A percentile compares a stretch with the other conserved stretches of the same genome.
Conservation (phyloP, 2,329 filamentous ascomycete genomes). For the Anisogramma anomala region DNA sequence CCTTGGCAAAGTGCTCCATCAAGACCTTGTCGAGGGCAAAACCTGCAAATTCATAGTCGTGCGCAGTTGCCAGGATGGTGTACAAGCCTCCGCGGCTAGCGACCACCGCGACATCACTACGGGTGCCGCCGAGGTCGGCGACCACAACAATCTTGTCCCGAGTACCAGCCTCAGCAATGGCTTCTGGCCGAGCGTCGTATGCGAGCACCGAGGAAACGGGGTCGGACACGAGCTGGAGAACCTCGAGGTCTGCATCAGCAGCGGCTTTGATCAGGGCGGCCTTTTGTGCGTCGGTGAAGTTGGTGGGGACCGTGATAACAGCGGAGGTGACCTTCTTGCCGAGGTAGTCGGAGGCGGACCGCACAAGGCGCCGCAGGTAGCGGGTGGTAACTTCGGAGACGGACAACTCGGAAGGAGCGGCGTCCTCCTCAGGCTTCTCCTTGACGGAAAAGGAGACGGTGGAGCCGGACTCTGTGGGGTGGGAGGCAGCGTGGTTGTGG, state of each 20-base stretch:
- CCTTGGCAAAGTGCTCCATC: conserved; percentile 95
- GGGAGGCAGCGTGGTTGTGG: conserved; percentile 84
- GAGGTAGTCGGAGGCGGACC: conserved; percentile 80
- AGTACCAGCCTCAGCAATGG: conserved; percentile 33
- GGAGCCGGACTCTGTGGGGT: conserved; percentile 64
- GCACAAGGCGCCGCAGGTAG: conserved; percentile 69
- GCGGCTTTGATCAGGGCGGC: conserved; percentile 67
- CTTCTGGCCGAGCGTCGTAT: conserved; percentile 76
- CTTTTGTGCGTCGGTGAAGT: conserved; percentile 82
- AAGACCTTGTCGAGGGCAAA: conserved; percentile 78
- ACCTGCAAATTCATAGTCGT: conserved; percentile 91
- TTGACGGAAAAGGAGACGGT: conserved; percentile 72
- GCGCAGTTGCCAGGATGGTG: conserved; percentile 81
- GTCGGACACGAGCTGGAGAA: conserved; percentile 87
- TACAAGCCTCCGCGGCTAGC: conserved; percentile 92
- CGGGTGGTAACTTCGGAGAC: conserved; percentile 75
- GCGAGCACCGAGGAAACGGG: conserved; percentile 80
- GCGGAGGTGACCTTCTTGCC: conserved; percentile 91
- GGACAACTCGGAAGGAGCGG: conserved; percentile 52
- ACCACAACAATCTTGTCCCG: conserved; percentile 86
- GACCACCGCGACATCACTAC: conserved; percentile 83
- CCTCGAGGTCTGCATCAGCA: conserved; percentile 69
- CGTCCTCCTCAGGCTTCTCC: conserved; percentile 56
- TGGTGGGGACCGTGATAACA: conserved; percentile 86
- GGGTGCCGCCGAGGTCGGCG: conserved; percentile 82